Evolutionary conservation across 1,284 basidiomycete genomes (phyloP), one percentile per base, ranked within the genome.

Genomic region (Cryptococcus sp.): DNA sequence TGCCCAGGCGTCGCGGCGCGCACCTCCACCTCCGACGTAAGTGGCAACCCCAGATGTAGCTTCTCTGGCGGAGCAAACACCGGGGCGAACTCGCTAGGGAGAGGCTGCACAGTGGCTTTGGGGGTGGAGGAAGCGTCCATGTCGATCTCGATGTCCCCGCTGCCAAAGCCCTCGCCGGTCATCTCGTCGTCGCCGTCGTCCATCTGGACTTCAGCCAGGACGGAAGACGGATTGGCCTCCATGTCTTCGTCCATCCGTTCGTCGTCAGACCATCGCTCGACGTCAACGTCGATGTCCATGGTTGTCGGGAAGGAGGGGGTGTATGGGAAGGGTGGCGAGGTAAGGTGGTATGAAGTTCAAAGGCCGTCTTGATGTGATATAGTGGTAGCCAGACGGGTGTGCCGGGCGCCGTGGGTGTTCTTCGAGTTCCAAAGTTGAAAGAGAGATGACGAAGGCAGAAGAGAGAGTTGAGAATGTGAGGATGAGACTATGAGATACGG

Each of bases 231-330:
- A 44, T 35, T 51, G 42, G 39, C 45, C 45, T 20, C 46, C 46
- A 20, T 42, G 39, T 57, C 53, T 46, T 56, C 52, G 16, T 53
- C 47, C 57, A 59, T 56, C 23, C 37, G 24, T 37, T 59, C 57
- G 16, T 59, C 57, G 24, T 50, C 49, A 18, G 52, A 49, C 50
- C 20, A 43, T 37, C n/a, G 35, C 7, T 50, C 48, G 52, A 40
- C 21, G 45, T 56, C 54, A 20, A 43, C 50, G 42, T 60, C 59
- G 24, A 57, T 55, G 23, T 58, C 56, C 56, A 58, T 58, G 23
- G 28, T 44, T 44, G 28, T 33, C 28, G 28, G 28, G 28, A 33
- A 33, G 28, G 28, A 33, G 28, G 28, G 28, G 9, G 28, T 4
- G 28, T 4, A 5, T 33, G 28, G 28, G 4, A 33, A 33, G 28